phyloP scores from a whole-genome alignment of 2,329 filamentous ascomycete species.

The Xylariales sp. region DNA sequence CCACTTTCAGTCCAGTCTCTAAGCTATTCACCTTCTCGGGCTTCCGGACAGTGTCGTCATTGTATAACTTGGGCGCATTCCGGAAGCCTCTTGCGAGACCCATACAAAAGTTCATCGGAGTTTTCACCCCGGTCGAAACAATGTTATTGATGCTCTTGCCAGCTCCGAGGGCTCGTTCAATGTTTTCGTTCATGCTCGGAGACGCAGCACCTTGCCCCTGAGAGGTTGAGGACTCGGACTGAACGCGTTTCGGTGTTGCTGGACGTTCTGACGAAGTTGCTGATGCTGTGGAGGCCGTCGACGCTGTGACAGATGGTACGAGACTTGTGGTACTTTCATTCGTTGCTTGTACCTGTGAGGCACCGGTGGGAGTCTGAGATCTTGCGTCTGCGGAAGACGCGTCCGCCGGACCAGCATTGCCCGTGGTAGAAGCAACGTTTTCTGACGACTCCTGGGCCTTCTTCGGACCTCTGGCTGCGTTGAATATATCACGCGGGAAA shows the following conservation, averaged over 20 bases:
- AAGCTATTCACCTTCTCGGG: slow-evolving; percentile 74
- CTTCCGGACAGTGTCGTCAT: slow-evolving; percentile 76
- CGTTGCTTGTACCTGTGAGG: neutral
- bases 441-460: slow-evolving; percentile 15
- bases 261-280: slow-evolving; percentile 1
- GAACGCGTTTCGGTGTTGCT: neutral
- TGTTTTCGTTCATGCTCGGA: slow-evolving; percentile 25
- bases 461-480: slow-evolving; percentile 21
- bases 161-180: slow-evolving; percentile 61
- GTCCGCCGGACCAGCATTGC: neutral
- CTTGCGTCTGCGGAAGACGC: slow-evolving; percentile 9
- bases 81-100: slow-evolving; percentile 82
- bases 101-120: slow-evolving; percentile 80
- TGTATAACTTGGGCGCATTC: slow-evolving; percentile 80
- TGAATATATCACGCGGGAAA: slow-evolving; percentile 55
- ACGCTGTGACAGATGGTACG: slow-evolving; percentile 4
- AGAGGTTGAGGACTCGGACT: neutral
- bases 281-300: slow-evolving; percentile 3
- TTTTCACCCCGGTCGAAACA: slow-evolving; percentile 68
- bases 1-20: slow-evolving; percentile 69
- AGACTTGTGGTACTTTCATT: slow-evolving; percentile 8
- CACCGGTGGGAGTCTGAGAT: neutral
- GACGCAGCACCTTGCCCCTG: neutral
- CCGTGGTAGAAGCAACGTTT: slow-evolving; percentile 5
- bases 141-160: slow-evolving; percentile 67